These are phyloP conservation scores for Sindora glabra DNA, from an alignment of 306 rosid species.

Conservation along the genomic window DNA sequence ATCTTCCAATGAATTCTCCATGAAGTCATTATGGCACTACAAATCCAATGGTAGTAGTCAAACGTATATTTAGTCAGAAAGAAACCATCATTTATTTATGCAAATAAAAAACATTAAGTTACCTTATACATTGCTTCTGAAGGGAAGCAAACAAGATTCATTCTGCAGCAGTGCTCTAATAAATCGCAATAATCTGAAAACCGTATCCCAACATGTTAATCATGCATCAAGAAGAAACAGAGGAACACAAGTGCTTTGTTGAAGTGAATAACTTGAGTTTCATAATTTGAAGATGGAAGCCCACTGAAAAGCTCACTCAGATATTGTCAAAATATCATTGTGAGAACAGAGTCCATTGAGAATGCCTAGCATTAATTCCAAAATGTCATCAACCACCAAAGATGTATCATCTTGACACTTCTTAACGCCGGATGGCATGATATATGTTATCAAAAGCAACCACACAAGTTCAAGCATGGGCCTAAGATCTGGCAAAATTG, in stretches of 20 bases:
- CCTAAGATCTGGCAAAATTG: slow-evolving; percentile 46
- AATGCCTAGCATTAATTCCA: slow-evolving; percentile 58
- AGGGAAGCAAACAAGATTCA: slow-evolving; percentile 41
- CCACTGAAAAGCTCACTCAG: slow-evolving; percentile 66
- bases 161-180: slow-evolving; percentile 44
- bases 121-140: slow-evolving; percentile 61
- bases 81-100: slow-evolving; percentile 5
- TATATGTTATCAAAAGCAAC: slow-evolving; percentile 33
- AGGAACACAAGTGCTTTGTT: slow-evolving; percentile 5
- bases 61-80: neutral
- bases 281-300: slow-evolving; percentile 53
- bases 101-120: slow-evolving; percentile 7
- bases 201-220: slow-evolving; percentile 25
- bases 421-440: slow-evolving; percentile 28
- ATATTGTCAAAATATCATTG: slow-evolving; percentile 33
- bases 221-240: slow-evolving; percentile 4
- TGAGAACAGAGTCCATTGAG: slow-evolving; percentile 53
- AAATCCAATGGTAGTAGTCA: slow-evolving; percentile 24
- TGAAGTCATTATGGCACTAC: slow-evolving; percentile 51
- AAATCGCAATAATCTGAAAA: slow-evolving; percentile 64
- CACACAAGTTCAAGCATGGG: slow-evolving; percentile 49
- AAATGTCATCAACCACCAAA: slow-evolving; percentile 42
- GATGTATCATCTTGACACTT: slow-evolving; percentile 29
- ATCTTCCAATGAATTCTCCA: slow-evolving; percentile 59
- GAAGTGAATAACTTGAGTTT: slow-evolving; percentile 44